phyloP scores from a whole-genome alignment of 768 basidiomycete species.

The Hydnum rufescens region DNA sequence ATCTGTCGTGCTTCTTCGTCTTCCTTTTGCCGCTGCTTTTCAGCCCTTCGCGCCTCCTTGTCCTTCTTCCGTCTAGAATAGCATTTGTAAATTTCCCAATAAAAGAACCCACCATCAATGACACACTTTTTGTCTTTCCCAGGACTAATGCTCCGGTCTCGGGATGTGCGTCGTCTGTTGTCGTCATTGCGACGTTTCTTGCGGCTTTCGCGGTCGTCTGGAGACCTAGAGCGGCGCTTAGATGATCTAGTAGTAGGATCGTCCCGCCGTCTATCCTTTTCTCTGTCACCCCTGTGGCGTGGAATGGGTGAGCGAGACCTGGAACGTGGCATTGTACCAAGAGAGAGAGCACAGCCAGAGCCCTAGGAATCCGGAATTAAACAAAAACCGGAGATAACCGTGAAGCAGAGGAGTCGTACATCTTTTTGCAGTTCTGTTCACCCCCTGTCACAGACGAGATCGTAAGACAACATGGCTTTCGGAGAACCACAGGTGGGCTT shows the following conservation, averaged over 20 bases:
- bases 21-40: conserved; percentile 63
- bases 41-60: conserved; percentile 63
- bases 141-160: background rate
- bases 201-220: conserved; percentile 18
- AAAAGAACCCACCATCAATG: background rate
- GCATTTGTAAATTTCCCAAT: background rate
- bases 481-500: background rate
- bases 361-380: no score
- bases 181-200: conserved; percentile 15
- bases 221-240: conserved; percentile 13
- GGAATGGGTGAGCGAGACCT: conserved; percentile 8
- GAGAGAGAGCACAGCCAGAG: no score
- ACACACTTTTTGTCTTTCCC: background rate
- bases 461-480: background rate
- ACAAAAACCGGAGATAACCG: no score
- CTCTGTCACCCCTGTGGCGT: conserved; percentile 10
- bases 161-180: background rate
- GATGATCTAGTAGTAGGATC: conserved; percentile 7
- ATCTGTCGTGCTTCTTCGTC: conserved; percentile 85
- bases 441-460: background rate
- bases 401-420: no score
- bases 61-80: conserved; percentile 20
- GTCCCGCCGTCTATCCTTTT: conserved; percentile 1
- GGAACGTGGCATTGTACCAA: conserved; percentile 10
- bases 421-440: background rate